Conservation (phyloP, 441 rosid species). For the Erodium moschatum region DNA sequence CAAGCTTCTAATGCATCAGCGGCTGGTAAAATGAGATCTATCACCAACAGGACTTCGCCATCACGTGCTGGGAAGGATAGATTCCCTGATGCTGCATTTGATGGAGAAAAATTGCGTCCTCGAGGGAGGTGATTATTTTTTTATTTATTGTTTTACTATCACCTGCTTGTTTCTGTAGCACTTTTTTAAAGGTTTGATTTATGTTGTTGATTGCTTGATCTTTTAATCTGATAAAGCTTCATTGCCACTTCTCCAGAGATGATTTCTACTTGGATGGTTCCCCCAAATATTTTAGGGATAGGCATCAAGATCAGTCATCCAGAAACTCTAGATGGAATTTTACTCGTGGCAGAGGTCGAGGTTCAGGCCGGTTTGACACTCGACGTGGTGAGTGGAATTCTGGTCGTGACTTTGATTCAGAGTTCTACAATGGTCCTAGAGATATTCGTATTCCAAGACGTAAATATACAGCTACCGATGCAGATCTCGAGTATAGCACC, state of each 20-base stretch:
- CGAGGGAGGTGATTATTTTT: conserved; percentile 66
- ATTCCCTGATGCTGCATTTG: conserved; percentile 46
- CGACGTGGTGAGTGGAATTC: conserved; percentile 40
- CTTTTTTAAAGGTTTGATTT: too few relatives aligned
- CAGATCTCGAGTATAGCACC: conserved; percentile 39
- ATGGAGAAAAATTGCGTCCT: conserved; percentile 36
- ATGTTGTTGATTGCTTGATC: conserved; percentile 3
- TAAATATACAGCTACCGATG: conserved; percentile 33
- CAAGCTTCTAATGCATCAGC: conserved; percentile 38
- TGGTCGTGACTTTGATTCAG: conserved; percentile 38
- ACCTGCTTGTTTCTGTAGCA: conserved; percentile 5
- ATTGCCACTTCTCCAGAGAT: conserved; percentile 37
- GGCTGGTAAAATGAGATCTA: conserved; percentile 36
- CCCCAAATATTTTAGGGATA: conserved; percentile 47
- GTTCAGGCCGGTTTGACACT: conserved; percentile 38
- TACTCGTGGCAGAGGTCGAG: conserved; percentile 56
- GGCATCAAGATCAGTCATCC: conserved; percentile 42
- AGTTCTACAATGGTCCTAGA: conserved; percentile 28
- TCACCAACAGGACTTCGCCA: conserved; percentile 38
- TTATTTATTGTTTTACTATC: not conserved
- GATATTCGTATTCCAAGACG: conserved; percentile 32
- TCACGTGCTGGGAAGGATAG: conserved; percentile 46
- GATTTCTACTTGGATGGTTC: conserved; percentile 37
- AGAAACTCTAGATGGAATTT: conserved; percentile 55
- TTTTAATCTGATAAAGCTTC: conserved; percentile 17